Evolutionary conservation across 1,139 yeast species (phyloP), one percentile per base, ranked within the genome.

Genomic region (Casaregolazyma lundiana): DNA sequence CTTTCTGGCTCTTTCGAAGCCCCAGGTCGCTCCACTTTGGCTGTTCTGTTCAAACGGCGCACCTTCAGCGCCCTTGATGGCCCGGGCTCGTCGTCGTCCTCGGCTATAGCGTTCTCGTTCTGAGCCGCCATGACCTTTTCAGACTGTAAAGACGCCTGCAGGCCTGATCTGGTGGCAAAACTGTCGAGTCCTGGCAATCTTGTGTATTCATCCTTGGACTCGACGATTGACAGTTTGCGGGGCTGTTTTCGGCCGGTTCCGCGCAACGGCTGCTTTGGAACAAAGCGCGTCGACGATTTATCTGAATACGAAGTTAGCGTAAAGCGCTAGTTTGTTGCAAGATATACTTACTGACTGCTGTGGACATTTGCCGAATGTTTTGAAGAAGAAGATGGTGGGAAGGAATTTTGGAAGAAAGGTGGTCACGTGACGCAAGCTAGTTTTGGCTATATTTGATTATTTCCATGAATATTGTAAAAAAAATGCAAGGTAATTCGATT

Each of bases 301-400:
- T 57, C 59, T 52, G 21, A 15, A 20, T n/a, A n/a, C n/a, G 21
- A 19, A 21, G 30, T 35, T 24, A 34, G 32, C 13, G 18, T 11
- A 4, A 17, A 17, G 21, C 30, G n/a, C 13, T 15, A 35, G 13
- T 7, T 4, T 5, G 15, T 29, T 2, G 13, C 2, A 11, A 18
- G 13, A 11, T 6, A n/a, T 21, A 56, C 58, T 56, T 63, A 53
- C 66, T 64, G 36, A 63, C 68, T n/a, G 56, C 66, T 22, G 67
- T 64, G 48, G 66, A 61, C 67, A 64, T 64, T 30, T 7, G 32
- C 8, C 8, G 29, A n/a, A 26, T 9, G 32, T n/a, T 26, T 32
- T 30, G 34, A 16, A 20, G 30, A 16, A 32, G 16, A 7, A 17
- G 35, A 15, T 17, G 40, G 26, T 16, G 16, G 15, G 36, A 17